Conservation (phyloP, 1,284 basidiomycete species). For the Ustilago hordei region DNA sequence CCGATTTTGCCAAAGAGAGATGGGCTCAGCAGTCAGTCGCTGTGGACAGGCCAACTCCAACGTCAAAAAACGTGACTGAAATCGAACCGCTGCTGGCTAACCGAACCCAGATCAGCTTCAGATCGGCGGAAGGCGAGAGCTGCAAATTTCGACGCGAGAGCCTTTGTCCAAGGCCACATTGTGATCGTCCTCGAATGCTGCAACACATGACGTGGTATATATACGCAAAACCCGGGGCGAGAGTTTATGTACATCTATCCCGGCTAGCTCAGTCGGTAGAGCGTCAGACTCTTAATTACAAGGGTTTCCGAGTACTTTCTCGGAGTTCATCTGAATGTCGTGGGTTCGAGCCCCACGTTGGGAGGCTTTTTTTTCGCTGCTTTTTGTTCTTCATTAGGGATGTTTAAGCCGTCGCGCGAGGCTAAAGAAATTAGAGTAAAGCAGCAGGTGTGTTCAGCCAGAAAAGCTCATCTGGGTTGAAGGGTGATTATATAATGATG, state of each 20-base stretch:
- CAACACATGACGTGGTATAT: not conserved
- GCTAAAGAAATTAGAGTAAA: no score
- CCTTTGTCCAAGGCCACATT: not conserved
- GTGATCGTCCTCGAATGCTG: constrained; percentile 16
- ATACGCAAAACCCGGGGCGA: not conserved
- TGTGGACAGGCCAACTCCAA: constrained; percentile 20
- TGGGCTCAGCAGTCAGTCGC: not conserved
- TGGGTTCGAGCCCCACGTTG: constrained; percentile 69
- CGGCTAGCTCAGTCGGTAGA: constrained; percentile 70
- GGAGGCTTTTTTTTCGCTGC: constrained; percentile 42
- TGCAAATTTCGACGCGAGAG: not conserved
- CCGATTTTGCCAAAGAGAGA: not conserved
- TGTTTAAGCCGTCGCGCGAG: no score
- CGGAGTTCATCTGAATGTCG: constrained; percentile 64
- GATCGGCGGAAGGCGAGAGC: not conserved
- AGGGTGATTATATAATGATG: no score
- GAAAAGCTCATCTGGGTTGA: no score
- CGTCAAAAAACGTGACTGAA: not conserved
- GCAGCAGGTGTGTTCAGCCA: no score
- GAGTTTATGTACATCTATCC: constrained; percentile 25
- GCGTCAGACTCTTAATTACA: constrained; percentile 68
- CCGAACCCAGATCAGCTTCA: not conserved
- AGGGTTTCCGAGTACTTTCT: constrained; percentile 40
- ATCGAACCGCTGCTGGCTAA: not conserved
- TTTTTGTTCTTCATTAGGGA: not conserved